Percentiles rank a stretch among this genome's conserved stretches.
phyloP scores from a whole-genome alignment of 192 early-diverging fungal species.

The Chytriomyces confervae region DNA sequence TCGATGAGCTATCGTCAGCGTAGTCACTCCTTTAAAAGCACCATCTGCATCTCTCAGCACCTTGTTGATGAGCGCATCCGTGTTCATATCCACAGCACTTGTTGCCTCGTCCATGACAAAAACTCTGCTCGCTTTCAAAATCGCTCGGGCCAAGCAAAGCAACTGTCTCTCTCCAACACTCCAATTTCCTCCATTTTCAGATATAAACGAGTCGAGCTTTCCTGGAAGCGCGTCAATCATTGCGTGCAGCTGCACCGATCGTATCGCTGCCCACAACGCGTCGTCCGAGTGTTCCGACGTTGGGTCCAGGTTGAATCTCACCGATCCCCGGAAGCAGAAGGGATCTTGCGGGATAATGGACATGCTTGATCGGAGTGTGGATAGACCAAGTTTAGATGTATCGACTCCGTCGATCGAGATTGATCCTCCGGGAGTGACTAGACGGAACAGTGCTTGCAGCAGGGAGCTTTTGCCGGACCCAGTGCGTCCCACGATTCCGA shows the following conservation, averaged over 20 bases:
- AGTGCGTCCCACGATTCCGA: slow-evolving; percentile 81
- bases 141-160: slow-evolving; percentile 41
- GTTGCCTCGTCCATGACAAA: slow-evolving; percentile 79
- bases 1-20: slow-evolving; percentile 59
- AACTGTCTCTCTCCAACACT: slow-evolving; percentile 40
- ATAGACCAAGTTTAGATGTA: slow-evolving; percentile 39
- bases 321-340: slow-evolving; percentile 57
- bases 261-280: slow-evolving; percentile 68
- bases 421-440: slow-evolving; percentile 47
- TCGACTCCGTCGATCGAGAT: slow-evolving; percentile 51
- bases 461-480: slow-evolving; percentile 72
- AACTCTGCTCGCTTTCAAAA: slow-evolving; percentile 42
- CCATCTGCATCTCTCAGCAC: slow-evolving; percentile 47
- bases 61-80: slow-evolving; percentile 69
- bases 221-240: slow-evolving; percentile 55
- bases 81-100: slow-evolving; percentile 57
- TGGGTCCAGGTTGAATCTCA: slow-evolving; percentile 77
- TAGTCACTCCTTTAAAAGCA: slow-evolving; percentile 49
- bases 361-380: slow-evolving; percentile 41
- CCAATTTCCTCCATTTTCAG: slow-evolving; percentile 74
- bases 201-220: slow-evolving; percentile 51
- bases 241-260: slow-evolving; percentile 36
- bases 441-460: slow-evolving; percentile 65
- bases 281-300: slow-evolving; percentile 61
- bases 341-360: slow-evolving; percentile 66